These are phyloP conservation scores for Pythium rishiriense DNA, from an alignment of 352 stramenopile genomes.

Conservation along the genomic window DNA sequence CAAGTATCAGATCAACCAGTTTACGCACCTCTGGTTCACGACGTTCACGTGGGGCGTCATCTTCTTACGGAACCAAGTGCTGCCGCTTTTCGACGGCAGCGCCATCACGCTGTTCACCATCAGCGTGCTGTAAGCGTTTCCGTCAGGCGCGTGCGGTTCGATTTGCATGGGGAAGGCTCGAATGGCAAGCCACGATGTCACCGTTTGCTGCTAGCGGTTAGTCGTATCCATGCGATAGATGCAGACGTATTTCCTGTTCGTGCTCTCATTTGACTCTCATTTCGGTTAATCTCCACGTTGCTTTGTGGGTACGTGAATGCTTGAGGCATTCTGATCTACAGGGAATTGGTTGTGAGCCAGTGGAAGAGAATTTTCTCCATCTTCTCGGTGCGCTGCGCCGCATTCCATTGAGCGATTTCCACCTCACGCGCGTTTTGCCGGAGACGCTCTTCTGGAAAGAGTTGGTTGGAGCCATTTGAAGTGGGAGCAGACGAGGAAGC, in stretches of 20 bases:
- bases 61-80: constrained; percentile 96
- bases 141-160: no score
- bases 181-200: constrained; percentile 8
- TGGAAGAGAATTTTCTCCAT: constrained; percentile 76
- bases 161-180: neutral
- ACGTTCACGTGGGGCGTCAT: constrained; percentile 99
- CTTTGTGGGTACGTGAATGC: neutral
- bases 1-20: constrained; percentile 99
- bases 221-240: constrained; percentile 15
- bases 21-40: constrained; percentile 98
- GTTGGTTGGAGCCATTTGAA: constrained; percentile 37
- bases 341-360: constrained; percentile 55
- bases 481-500: constrained; percentile 40
- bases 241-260: constrained; percentile 14
- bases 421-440: constrained; percentile 55
- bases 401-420: constrained; percentile 57
- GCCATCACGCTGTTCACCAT: constrained; percentile 96
- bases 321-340: constrained; percentile 30
- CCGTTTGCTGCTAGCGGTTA: neutral
- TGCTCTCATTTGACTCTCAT: constrained; percentile 7
- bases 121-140: constrained; percentile 76
- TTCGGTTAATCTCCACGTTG: constrained; percentile 8
- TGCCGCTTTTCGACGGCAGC: constrained; percentile 96
- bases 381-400: constrained; percentile 55
- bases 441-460: constrained; percentile 58